phyloP scores from a whole-genome alignment of 139 green algal species.

The Chlamydomonas incerta region DNA sequence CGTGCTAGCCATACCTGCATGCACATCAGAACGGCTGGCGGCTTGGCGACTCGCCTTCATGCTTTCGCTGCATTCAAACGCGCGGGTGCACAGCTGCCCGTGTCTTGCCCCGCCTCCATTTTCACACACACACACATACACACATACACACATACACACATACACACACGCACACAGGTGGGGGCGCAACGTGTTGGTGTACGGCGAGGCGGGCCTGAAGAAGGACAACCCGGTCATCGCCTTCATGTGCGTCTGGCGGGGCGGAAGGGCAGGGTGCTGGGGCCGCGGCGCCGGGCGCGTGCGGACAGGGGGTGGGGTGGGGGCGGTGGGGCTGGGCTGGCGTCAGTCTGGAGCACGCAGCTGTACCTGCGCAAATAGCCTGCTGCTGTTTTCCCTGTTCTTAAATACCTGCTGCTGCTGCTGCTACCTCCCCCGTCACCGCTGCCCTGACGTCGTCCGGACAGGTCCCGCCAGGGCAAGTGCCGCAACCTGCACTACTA shows the following conservation, averaged over 20 bases:
- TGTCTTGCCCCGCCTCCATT: background rate
- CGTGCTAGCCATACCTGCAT: too few species aligned
- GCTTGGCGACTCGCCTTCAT: too few species aligned
- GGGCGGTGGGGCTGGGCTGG: constrained; percentile 46
- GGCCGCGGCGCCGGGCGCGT: constrained; percentile 66
- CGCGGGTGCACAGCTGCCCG: too few species aligned
- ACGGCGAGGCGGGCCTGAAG: constrained; percentile 68
- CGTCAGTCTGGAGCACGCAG: constrained; percentile 2
- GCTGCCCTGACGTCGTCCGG: too few species aligned
- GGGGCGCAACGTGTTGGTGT: constrained; percentile 72
- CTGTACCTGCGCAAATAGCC: too few species aligned
- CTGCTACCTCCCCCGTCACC: too few species aligned
- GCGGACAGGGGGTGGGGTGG: background rate
- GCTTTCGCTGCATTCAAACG: too few species aligned
- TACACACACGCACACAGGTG: constrained; percentile 61
- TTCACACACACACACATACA: background rate
- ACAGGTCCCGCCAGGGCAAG: too few species aligned
- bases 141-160: background rate
- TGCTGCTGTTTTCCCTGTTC: too few species aligned
- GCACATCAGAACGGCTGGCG: too few species aligned
- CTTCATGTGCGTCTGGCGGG: constrained; percentile 67
- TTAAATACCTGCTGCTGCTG: too few species aligned
- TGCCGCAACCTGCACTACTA: constrained; percentile 29
- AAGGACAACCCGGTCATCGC: constrained; percentile 73
- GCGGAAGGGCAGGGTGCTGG: constrained; percentile 57